A percentile compares a stretch with the other conserved stretches of the same genome.
These are phyloP conservation scores for Chaetomidium leptoderma DNA, from an alignment of 495 filamentous ascomycete genomes.

Conservation along the genomic window DNA sequence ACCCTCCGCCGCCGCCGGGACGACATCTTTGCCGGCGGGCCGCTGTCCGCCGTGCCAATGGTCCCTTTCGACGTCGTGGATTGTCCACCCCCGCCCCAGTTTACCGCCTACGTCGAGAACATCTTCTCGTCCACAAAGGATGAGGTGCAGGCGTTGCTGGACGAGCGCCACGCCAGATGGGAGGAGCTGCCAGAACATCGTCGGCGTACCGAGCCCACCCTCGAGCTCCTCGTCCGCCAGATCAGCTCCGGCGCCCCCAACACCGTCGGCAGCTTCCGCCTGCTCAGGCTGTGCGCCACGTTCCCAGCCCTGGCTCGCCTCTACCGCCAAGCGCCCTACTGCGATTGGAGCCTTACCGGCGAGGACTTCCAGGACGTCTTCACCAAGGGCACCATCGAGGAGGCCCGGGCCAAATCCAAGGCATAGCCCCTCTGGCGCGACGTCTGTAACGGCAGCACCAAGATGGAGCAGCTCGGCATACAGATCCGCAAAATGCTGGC, in stretches of 20 bases:
- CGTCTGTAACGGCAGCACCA: conserved; percentile 3
- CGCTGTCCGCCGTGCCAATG: not conserved
- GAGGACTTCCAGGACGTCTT: conserved; percentile 1
- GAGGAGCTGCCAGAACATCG: not conserved
- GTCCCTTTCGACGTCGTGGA: not conserved
- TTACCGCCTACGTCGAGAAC: not conserved
- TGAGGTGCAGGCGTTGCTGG: not conserved
- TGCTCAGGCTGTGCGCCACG: conserved; percentile 6
- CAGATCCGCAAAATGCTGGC: conserved; percentile 6
- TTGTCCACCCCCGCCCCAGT: not conserved
- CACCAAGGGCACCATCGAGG: not conserved
- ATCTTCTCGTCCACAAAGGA: conserved; percentile 3
- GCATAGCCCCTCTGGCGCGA: conserved; percentile 1
- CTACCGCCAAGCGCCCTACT: not conserved
- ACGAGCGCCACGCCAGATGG: conserved; percentile 2
- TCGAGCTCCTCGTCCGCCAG: conserved; percentile 3
- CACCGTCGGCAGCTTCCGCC: not conserved
- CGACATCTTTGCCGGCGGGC: not conserved
- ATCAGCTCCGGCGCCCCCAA: conserved; percentile 1
- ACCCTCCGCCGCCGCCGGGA: conserved; percentile 3
- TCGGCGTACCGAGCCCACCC: not conserved
- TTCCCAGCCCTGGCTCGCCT: conserved; percentile 1
- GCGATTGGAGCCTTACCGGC: not conserved
- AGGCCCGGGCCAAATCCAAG: conserved; percentile 2
- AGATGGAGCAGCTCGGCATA: conserved; percentile 2